Conservation (phyloP, 805 yeast species). For the Ogataea siamensis region DNA sequence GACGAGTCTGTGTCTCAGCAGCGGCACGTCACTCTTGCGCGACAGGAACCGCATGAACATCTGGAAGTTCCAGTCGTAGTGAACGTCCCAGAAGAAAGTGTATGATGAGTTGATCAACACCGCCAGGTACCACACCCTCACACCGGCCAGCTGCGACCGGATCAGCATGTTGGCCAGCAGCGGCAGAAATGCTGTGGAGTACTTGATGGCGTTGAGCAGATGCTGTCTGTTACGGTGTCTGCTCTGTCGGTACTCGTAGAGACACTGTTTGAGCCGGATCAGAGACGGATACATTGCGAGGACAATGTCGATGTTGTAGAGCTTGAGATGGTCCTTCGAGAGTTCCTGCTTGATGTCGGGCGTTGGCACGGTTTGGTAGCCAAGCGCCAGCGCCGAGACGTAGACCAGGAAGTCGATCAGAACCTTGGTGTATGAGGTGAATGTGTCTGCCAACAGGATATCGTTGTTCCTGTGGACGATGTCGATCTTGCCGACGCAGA, state of each 20-base stretch:
- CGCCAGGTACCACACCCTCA: conserved; percentile 43
- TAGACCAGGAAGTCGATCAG: conserved; percentile 67
- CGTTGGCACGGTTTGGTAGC: conserved; percentile 36
- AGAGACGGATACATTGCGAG: conserved; percentile 54
- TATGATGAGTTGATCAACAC: conserved; percentile 66
- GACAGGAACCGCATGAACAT: conserved; percentile 40
- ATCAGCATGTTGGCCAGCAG: conserved; percentile 38
- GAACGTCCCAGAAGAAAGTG: conserved; percentile 85
- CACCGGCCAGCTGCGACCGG: conserved; percentile 28
- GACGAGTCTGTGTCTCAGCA: conserved; percentile 32
- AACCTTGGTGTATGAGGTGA: conserved; percentile 78
- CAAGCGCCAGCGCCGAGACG: conserved; percentile 43
- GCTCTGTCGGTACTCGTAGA: conserved; percentile 58
- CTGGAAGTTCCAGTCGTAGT: conserved; percentile 82
- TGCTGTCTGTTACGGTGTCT: conserved; percentile 48
- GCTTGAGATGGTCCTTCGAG: conserved; percentile 31
- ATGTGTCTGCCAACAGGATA: conserved; percentile 76
- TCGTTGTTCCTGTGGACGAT: conserved; percentile 66
- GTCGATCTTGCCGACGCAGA: conserved; percentile 60
- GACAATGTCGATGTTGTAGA: conserved; percentile 32
- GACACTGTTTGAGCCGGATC: conserved; percentile 82
- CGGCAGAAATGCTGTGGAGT: conserved; percentile 59
- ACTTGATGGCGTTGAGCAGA: conserved; percentile 71
- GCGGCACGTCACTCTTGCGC: conserved; percentile 16
- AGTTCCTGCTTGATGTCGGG: conserved; percentile 23